Evolutionary conservation across 1,139 yeast species (phyloP), one percentile per base, ranked within the genome.

Genomic region (Diutina catenulata): DNA sequence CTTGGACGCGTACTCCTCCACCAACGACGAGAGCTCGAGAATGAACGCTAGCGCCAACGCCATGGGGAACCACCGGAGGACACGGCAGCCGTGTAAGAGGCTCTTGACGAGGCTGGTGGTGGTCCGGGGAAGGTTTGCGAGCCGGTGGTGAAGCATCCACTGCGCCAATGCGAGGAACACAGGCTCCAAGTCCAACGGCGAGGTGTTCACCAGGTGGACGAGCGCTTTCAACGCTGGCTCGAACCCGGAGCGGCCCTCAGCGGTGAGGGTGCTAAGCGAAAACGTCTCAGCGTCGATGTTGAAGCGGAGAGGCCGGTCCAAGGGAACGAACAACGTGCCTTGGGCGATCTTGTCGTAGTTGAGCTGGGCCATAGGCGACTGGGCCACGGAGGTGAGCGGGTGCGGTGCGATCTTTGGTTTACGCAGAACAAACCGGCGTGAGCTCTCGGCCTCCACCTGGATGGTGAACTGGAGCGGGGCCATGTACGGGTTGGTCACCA

Each of bases 1-100:
- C 15, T 23, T 16, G 10, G 26, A 11, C 4, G 27, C 28, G 7
- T 9, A 10, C 20, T 37, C 16, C 15, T 41, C 42, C 3, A 25
- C 27, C 1, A 33, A 33, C 11, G 36, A 18, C 16, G 24, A 33
- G 3, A 38, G 35, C 8, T 35, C 28, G 6, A 26, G 18, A n/a
- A 25, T 8, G 10, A 25, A 25, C 3, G 25, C 24, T 13, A 20
- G 16, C 6, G 16, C 15, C 24, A 35, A 23, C n/a, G 15, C 29
- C n/a, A 16, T 10, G 9, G 31, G 26, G 4, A 21, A 33, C 28
- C 21, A 24, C 7, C 9, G 20, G 8, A 15, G 16, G 13, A 14
- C 6, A 11, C 15, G 14, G 11, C 28, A 23, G 4, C 21, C 11
- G 16, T 5, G 6, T 8, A 33, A 16, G 7, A 23, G 21, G 5